phyloP scores from a whole-genome alignment of 441 rosid species.

The Adansonia rubrostipa region DNA sequence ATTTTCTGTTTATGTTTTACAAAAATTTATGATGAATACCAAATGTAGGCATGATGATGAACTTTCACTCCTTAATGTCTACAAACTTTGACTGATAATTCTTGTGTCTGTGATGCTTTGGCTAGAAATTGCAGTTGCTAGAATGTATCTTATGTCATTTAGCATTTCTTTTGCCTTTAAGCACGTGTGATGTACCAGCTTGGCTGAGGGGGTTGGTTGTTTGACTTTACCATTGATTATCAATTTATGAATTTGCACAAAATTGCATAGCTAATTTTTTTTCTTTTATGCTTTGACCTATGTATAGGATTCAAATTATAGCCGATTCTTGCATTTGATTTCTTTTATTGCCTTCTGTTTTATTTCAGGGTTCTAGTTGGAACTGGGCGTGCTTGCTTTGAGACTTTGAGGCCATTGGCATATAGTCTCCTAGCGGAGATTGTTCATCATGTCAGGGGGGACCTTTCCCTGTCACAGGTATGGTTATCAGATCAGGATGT shows the following conservation, averaged over 20 bases:
- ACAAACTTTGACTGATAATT: background rate
- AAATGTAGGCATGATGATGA: too few species aligned
- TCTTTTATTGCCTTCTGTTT: constrained; percentile 23
- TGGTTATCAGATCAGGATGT: constrained; percentile 26
- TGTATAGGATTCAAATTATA: background rate
- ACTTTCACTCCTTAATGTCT: background rate
- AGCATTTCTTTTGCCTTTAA: constrained; percentile 1
- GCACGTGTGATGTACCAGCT: background rate
- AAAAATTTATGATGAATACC: too few species aligned
- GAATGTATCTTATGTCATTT: background rate
- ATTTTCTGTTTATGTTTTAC: too few species aligned
- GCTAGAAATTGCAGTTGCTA: background rate
- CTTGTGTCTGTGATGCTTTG: background rate
- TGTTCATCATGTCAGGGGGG: constrained; percentile 96
- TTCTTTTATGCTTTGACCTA: background rate
- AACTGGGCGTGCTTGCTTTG: constrained; percentile 95
- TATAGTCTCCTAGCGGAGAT: constrained; percentile 98
- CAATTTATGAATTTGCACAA: background rate
- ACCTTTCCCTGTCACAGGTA: constrained; percentile 90
- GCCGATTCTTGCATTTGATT: constrained; percentile 8
- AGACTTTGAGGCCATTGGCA: constrained; percentile 97
- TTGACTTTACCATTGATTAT: background rate
- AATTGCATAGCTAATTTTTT: background rate
- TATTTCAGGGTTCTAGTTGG: constrained; percentile 88
- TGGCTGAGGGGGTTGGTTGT: background rate